Percentiles rank a stretch among this genome's conserved stretches.
phyloP scores from a whole-genome alignment of 148 eudicot genomes.

The Fallopia convolvulus region DNA sequence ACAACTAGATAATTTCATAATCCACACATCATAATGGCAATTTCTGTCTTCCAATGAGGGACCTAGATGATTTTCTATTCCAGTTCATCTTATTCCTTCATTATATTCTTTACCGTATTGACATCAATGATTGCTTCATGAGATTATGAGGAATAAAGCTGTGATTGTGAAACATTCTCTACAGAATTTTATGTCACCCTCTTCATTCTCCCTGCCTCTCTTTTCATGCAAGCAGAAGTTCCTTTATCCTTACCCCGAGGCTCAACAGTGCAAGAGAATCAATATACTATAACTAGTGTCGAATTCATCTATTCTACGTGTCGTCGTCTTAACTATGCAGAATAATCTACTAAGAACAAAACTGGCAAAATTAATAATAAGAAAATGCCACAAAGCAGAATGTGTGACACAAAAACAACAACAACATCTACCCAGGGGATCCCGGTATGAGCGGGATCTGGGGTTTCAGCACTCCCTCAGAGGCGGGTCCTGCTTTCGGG shows the following conservation, averaged over 20 bases:
- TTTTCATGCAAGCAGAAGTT: background rate
- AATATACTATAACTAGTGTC: too few species aligned
- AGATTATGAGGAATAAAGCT: background rate
- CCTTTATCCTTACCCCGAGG: background rate
- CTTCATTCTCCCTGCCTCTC: background rate
- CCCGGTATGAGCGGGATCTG: too few species aligned
- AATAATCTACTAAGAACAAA: background rate
- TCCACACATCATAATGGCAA: background rate
- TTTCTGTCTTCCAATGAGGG: background rate
- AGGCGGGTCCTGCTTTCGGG: too few species aligned
- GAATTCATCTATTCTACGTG: too few species aligned
- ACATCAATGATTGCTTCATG: background rate
- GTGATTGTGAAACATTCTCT: background rate
- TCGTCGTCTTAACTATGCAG: too few species aligned
- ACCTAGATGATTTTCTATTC: background rate
- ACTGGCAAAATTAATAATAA: background rate
- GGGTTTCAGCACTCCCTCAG: too few species aligned
- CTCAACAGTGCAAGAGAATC: background rate
- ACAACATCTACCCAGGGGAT: too few species aligned
- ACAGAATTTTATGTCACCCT: background rate
- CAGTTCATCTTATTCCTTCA: background rate
- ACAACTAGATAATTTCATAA: background rate
- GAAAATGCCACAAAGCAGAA: background rate
- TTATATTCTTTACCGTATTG: background rate
- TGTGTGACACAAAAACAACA: background rate